phyloP scores from a whole-genome alignment of 306 rosid species.

The Corylus heterophylla region DNA sequence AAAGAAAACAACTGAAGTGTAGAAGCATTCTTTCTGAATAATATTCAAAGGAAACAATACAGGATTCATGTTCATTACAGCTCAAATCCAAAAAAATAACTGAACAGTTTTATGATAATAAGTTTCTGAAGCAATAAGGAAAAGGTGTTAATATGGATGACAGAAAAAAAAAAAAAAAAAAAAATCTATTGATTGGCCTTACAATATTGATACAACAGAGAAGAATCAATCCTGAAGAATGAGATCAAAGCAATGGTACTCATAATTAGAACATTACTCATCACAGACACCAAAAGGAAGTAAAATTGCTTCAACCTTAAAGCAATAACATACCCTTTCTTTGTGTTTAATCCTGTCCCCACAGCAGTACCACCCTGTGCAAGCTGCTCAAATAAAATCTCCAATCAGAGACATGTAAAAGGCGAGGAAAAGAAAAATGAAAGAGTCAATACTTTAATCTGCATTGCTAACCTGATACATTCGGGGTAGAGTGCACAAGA shows the following conservation, averaged over 20 bases:
- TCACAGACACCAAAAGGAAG: conserved; percentile 13
- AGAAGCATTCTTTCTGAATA: conserved; percentile 3
- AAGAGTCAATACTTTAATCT: conserved; percentile 7
- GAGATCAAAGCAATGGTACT: conserved; percentile 14
- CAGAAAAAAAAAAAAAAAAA: background rate
- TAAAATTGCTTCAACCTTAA: conserved; percentile 21
- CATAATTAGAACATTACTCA: conserved; percentile 4
- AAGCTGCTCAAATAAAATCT: conserved; percentile 63
- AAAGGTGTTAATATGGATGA: too few species aligned
- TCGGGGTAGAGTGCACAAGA: conserved; percentile 68
- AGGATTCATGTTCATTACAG: background rate
- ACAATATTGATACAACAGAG: background rate
- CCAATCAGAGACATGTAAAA: conserved; percentile 29
- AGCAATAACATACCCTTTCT: conserved; percentile 74
- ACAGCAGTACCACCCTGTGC: conserved; percentile 99
- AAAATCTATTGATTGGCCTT: background rate
- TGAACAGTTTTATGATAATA: background rate
- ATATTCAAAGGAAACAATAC: background rate
- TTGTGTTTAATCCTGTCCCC: conserved; percentile 98
- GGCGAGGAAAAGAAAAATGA: conserved; percentile 2
- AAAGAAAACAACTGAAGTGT: background rate
- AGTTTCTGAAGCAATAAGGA: background rate
- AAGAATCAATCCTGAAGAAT: conserved; percentile 9
- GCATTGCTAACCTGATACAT: conserved; percentile 77
- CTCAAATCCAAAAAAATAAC: background rate